A percentile compares a stretch with the other conserved stretches of the same genome.
Conservation (phyloP, 1,284 basidiomycete genomes). For the Ceratobasidium sp. region DNA sequence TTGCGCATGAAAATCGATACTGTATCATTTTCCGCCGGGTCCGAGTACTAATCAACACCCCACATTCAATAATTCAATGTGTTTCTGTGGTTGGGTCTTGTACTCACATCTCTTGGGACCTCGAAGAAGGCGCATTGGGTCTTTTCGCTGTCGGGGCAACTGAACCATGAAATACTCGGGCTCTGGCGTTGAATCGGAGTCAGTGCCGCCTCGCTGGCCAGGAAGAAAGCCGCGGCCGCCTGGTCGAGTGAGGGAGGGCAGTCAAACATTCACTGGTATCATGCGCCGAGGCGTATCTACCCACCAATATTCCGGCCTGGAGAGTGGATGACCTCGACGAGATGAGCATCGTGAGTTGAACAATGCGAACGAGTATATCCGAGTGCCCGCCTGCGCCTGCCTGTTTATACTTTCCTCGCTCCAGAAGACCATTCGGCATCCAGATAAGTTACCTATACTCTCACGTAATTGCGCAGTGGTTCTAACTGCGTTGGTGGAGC, state of each 20-base stretch:
- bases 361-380: neutral
- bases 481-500: too few relatives aligned
- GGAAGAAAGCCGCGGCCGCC: neutral
- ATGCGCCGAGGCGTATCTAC: neutral
- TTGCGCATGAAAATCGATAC: constrained; percentile 51
- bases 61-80: neutral
- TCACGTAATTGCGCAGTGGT: too few relatives aligned
- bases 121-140: constrained; percentile 39
- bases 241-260: neutral
- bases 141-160: constrained; percentile 21
- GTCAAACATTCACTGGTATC: too few relatives aligned
- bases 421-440: neutral
- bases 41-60: constrained; percentile 9
- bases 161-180: constrained; percentile 14
- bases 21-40: constrained; percentile 15
- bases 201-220: neutral
- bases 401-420: neutral
- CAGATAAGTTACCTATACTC: neutral
- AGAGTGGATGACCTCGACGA: neutral
- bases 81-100: neutral
- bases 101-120: constrained; percentile 28
- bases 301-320: neutral
- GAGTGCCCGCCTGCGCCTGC: neutral
- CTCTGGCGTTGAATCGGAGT: neutral
- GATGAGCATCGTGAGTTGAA: neutral